These are phyloP conservation scores for Tylopilus intermedius DNA, from an alignment of 768 basidiomycete genomes.

Conservation along the genomic window DNA sequence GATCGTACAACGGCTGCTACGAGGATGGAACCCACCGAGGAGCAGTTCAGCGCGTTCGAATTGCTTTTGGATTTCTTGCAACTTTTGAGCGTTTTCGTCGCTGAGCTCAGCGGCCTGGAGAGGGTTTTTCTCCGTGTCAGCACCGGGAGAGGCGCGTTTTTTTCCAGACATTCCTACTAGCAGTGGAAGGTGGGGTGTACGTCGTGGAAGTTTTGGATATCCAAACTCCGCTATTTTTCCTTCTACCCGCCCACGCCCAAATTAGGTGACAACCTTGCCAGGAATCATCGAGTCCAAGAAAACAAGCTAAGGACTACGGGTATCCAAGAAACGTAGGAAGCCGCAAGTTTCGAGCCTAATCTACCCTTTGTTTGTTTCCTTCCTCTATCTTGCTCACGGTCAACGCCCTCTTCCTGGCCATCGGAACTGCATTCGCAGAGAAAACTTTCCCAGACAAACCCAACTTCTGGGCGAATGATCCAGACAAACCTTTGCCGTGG, in stretches of 20 bases:
- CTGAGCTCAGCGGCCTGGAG: constrained; percentile 62
- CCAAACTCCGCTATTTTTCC: constrained; percentile 29
- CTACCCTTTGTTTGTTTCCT: constrained; percentile 74
- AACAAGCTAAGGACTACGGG: neutral
- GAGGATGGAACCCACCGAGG: constrained; percentile 49
- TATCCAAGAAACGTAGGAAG: neutral
- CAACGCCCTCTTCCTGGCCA: constrained; percentile 33
- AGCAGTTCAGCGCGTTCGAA: constrained; percentile 66
- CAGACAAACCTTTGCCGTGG: constrained; percentile 69
- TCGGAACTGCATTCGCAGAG: constrained; percentile 34
- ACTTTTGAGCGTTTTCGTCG: constrained; percentile 67
- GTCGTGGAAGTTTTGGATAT: constrained; percentile 21
- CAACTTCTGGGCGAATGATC: constrained; percentile 30
- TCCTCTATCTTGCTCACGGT: constrained; percentile 50
- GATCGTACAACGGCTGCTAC: neutral
- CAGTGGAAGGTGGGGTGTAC: constrained; percentile 1
- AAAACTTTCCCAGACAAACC: constrained; percentile 35
- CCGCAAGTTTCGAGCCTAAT: constrained; percentile 34
- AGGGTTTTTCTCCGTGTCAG: constrained; percentile 67
- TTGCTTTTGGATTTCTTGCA: constrained; percentile 62
- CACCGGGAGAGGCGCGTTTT: constrained; percentile 79
- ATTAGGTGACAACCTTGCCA: constrained; percentile 3
- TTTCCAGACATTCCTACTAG: constrained; percentile 36
- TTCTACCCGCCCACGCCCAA: neutral
- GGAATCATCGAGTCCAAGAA: neutral